A percentile compares a stretch with the other conserved stretches of the same genome.
Conservation (phyloP, 139 green algal species). For the Chlamydomonas urium region DNA sequence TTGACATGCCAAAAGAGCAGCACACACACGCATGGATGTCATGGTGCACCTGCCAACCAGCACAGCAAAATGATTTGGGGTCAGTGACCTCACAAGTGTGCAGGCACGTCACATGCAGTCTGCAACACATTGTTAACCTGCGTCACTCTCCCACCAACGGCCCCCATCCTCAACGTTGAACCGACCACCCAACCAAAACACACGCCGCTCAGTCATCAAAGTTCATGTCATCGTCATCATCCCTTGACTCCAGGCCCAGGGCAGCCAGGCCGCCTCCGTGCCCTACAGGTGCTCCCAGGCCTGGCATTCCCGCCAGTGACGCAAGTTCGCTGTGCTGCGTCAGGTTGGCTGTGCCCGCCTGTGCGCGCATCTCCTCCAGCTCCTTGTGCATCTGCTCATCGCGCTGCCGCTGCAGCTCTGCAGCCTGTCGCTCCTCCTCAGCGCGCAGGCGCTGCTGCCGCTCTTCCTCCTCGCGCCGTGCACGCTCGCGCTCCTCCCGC, state of each 20-base stretch:
- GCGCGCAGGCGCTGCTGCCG: slow-evolving; percentile 4
- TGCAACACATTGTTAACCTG: no score
- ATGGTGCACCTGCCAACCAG: no score
- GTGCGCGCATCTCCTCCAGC: slow-evolving; percentile 26
- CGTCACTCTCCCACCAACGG: no score
- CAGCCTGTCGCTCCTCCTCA: slow-evolving; percentile 1
- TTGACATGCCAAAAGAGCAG: no score
- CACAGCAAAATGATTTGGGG: no score
- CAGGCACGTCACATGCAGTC: no score
- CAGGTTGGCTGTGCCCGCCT: slow-evolving; percentile 31
- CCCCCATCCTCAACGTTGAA: no score
- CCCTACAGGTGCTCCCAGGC: neutral
- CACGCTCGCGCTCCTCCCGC: neutral
- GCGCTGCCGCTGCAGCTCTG: slow-evolving; percentile 20
- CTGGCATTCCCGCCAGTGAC: neutral
- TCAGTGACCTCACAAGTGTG: no score
- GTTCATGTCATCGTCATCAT: slow-evolving; percentile 24
- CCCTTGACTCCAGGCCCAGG: slow-evolving; percentile 17
- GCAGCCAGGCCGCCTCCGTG: slow-evolving; percentile 6
- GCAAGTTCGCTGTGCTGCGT: slow-evolving; percentile 19
- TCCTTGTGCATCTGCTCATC: slow-evolving; percentile 27
- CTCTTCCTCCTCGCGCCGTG: slow-evolving; percentile 1
- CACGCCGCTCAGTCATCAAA: slow-evolving; percentile 35
- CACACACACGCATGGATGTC: no score
- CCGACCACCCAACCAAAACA: no score